Evolutionary conservation across 257 asterid species (phyloP).

Genomic region (Solanum peruvianum): DNA sequence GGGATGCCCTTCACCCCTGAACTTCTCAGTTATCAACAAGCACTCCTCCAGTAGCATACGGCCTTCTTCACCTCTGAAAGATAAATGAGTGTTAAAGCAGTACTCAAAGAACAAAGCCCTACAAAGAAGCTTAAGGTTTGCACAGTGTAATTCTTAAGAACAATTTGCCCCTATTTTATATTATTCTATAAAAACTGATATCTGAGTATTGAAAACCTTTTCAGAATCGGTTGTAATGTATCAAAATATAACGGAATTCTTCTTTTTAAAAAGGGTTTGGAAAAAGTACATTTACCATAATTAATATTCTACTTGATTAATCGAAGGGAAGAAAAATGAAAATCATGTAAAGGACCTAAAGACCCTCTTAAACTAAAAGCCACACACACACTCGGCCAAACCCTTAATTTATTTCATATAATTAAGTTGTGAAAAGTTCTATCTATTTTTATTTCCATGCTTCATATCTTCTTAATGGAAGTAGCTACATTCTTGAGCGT

Average conservation of each 20-base stretch:
- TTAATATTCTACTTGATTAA: neutral
- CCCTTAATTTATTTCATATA: neutral
- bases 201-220: neutral
- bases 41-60: constrained; percentile 62
- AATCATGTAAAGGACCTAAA: neutral
- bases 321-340: neutral
- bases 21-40: constrained; percentile 45
- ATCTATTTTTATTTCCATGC: neutral
- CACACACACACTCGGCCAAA: neutral
- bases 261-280: neutral
- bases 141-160: neutral
- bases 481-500: neutral
- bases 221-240: neutral
- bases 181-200: neutral
- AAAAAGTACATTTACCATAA: neutral
- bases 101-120: neutral
- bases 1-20: constrained; percentile 68
- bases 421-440: neutral
- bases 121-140: neutral
- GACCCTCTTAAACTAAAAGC: neutral
- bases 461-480: neutral
- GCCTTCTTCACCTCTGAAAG: constrained; percentile 71
- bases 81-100: neutral
- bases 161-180: neutral
- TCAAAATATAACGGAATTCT: neutral